Conservation (phyloP, 208 protist species). For the Porcisia deanei region DNA sequence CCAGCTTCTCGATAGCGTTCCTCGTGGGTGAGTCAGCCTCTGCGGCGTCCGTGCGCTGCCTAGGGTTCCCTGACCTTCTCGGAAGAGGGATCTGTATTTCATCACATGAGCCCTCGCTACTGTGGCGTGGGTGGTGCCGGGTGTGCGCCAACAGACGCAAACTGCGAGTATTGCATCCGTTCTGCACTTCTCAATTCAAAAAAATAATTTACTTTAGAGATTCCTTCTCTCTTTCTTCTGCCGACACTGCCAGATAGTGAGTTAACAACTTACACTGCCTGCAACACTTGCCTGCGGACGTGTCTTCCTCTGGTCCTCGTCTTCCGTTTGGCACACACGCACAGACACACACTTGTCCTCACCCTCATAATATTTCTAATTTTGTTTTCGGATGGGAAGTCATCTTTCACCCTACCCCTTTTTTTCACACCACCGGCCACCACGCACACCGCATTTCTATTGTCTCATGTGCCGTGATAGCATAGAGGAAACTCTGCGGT, state of each 20-base stretch:
- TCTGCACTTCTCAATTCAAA: neutral
- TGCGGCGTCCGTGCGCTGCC: neutral
- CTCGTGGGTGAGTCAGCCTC: neutral
- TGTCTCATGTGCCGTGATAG: neutral
- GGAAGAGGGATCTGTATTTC: neutral
- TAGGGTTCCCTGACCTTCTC: neutral
- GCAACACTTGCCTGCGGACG: neutral
- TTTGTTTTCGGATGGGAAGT: neutral
- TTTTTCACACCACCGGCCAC: neutral
- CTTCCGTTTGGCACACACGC: neutral
- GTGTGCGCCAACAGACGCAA: neutral
- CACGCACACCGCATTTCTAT: neutral
- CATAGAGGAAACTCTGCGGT: neutral
- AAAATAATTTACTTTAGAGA: too few relatives aligned
- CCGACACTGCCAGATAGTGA: neutral
- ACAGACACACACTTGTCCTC: neutral
- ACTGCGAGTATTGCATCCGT: neutral
- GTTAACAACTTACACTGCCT: neutral
- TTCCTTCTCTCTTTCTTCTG: slow-evolving; percentile 5
- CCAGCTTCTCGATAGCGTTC: neutral
- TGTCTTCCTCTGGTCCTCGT: neutral
- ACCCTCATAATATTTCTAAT: neutral
- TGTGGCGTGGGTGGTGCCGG: neutral
- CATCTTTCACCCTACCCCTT: neutral
- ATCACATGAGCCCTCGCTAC: neutral